These are phyloP conservation scores for Passiflora organensis DNA, from an alignment of 345 rosid species.

Conservation along the genomic window DNA sequence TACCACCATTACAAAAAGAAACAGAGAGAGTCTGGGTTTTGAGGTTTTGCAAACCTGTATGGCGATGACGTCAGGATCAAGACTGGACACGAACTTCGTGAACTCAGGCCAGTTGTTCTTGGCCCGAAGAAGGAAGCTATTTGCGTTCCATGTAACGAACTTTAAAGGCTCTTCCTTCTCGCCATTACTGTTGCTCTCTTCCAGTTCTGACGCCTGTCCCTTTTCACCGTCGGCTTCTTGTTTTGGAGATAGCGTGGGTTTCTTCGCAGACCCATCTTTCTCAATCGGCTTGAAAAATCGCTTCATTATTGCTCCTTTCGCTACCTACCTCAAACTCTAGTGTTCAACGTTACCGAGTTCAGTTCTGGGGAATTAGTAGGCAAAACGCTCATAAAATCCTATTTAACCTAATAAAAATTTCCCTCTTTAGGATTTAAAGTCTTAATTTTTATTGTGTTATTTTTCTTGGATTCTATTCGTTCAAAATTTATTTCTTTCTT, in stretches of 20 bases:
- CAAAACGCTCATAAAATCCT: no score
- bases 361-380: no score
- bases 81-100: conserved; percentile 50
- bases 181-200: conserved; percentile 9
- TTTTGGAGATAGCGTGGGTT: conserved; percentile 43
- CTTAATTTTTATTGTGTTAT: no score
- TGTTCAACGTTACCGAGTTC: no score
- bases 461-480: no score
- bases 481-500: no score
- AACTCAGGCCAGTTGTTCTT: conserved; percentile 84
- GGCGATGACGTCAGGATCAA: conserved; percentile 86
- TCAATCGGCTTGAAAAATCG: conserved; percentile 90
- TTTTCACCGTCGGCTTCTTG: conserved; percentile 19
- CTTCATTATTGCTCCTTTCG: conserved; percentile 47
- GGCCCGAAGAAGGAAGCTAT: conserved; percentile 89
- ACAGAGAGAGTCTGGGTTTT: no score
- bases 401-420: no score
- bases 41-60: conserved; percentile 45
- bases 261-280: conserved; percentile 75
- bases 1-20: no score
- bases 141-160: conserved; percentile 92
- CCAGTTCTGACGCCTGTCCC: conserved; percentile 15
- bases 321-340: no score
- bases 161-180: conserved; percentile 57
- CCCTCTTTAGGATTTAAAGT: no score